phyloP scores from a whole-genome alignment of 1,139 yeast genomes.

The Yamadazyma conglobata region DNA sequence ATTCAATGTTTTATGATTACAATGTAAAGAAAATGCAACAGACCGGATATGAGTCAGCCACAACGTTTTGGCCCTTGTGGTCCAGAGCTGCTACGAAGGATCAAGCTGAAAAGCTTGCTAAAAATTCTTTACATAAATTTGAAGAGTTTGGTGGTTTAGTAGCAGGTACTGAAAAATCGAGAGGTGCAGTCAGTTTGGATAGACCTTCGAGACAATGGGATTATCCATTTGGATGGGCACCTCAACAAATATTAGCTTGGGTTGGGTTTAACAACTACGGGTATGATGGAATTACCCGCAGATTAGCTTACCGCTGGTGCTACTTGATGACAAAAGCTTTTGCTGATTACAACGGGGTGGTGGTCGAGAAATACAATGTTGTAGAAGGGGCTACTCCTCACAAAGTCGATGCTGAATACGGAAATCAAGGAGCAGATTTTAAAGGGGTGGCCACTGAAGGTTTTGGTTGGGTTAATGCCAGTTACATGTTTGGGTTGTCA shows the following conservation, averaged over 20 bases:
- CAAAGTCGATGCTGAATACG: conserved; percentile 92
- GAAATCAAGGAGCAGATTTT: conserved; percentile 91
- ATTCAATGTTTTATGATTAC: conserved; percentile 82
- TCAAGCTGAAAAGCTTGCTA: conserved; percentile 69
- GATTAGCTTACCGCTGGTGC: conserved; percentile 85
- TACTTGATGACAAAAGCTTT: conserved; percentile 87
- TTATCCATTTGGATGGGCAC: conserved; percentile 98
- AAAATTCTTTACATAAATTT: conserved; percentile 60
- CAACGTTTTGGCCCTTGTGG: conserved; percentile 94
- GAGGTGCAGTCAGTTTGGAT: conserved; percentile 67
- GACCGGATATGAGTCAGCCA: conserved; percentile 78
- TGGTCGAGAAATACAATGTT: conserved; percentile 93
- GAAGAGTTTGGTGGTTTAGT: conserved; percentile 89
- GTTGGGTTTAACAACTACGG: conserved; percentile 77
- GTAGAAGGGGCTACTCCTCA: conserved; percentile 83
- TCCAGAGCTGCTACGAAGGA: conserved; percentile 65
- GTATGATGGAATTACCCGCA: conserved; percentile 57
- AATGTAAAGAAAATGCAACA: conserved; percentile 57
- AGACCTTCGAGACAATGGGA: conserved; percentile 97
- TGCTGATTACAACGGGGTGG: conserved; percentile 92
- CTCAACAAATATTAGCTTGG: conserved; percentile 96
- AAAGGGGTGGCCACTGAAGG: conserved; percentile 96
- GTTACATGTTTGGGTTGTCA: conserved; percentile 72
- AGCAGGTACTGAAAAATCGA: conserved; percentile 74
- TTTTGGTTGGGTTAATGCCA: conserved; percentile 95